These are phyloP conservation scores for Globisporangium parvum DNA, from an alignment of 352 stramenopile species.

Conservation along the genomic window DNA sequence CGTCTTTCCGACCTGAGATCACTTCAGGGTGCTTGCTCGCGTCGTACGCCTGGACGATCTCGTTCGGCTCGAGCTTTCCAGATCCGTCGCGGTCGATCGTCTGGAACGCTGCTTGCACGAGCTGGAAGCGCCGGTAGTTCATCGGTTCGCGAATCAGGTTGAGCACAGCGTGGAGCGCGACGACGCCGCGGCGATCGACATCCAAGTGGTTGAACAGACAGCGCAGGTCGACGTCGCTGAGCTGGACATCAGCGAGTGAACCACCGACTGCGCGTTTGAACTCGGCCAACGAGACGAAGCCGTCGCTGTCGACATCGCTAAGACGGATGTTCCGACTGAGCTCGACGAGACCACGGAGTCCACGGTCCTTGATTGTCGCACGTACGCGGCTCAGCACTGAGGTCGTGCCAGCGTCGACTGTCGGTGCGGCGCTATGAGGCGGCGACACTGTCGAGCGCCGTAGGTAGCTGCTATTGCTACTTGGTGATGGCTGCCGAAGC, in stretches of 20 bases:
- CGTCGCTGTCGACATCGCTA: constrained; percentile 63
- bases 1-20: constrained; percentile 40
- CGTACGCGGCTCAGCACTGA: constrained; percentile 53
- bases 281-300: constrained; percentile 56
- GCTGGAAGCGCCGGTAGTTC: constrained; percentile 46
- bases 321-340: constrained; percentile 65
- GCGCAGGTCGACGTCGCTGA: constrained; percentile 67
- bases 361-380: constrained; percentile 36
- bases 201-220: constrained; percentile 80
- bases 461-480: constrained; percentile 7
- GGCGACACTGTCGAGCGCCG: not conserved
- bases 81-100: constrained; percentile 46
- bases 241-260: constrained; percentile 28
- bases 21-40: constrained; percentile 69
- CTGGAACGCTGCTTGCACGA: constrained; percentile 79
- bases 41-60: constrained; percentile 67
- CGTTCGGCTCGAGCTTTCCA: constrained; percentile 41
- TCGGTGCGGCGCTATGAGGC: constrained; percentile 1
- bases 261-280: constrained; percentile 63
- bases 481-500: constrained; percentile 20
- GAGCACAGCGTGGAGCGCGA: constrained; percentile 79
- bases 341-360: constrained; percentile 53
- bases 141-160: constrained; percentile 81
- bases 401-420: constrained; percentile 44
- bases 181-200: constrained; percentile 48